Base-by-base conservation (phyloP, 257 asterid species). In the Fraxinus pennsylvanica region DNA sequence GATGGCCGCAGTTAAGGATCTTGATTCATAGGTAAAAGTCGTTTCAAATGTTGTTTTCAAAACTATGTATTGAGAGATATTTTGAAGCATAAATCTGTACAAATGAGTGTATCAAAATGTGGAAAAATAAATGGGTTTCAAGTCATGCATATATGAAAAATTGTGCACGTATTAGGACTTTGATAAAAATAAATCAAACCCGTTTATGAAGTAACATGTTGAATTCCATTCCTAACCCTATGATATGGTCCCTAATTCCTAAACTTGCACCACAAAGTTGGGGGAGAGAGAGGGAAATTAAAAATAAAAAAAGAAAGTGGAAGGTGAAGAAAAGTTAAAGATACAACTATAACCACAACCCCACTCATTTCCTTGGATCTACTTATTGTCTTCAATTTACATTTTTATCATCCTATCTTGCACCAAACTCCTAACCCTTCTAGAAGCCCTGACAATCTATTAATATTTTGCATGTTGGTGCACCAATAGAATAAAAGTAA, bases 361-460 rank as follows among this genome's bases (percentile, higher is more conserved):
- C 86, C 90, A 88, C 85, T 85, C 88, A 80, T 84, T 72, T 87
- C 68, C 74, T 70, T 75, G 75, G 59, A 22, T 75, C 45, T 45
- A 27, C 63, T 32, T 73, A 5, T 39, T 47, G 30, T 61, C 27
- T 73, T 35, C 69, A 30, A 54, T 75, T 63, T 29, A 35, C 35
- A 41, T 73, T 61, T 32, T 25, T 79, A 75, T 47, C 52, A 57
- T 73, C 6, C 52, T 73, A 15, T 66, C 76, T 81, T 81, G 68
- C 76, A 79, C 84, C 75, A 88, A 85, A 83, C 90, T 83, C 77
- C 88, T 84, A 85, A 84, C 74, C 75, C 94, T 91, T 90, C 97
- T 91, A 91, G 97, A 93, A 93, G 81, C 90, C 79, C 82, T 76
- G 3, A 1, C 50, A 41, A 41, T 41, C 50, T 41, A 41, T 41